Evolutionary conservation across 2,329 filamentous ascomycete species (phyloP), one percentile per base, ranked within the genome.

Genomic region (Hirsutella thompsonii): DNA sequence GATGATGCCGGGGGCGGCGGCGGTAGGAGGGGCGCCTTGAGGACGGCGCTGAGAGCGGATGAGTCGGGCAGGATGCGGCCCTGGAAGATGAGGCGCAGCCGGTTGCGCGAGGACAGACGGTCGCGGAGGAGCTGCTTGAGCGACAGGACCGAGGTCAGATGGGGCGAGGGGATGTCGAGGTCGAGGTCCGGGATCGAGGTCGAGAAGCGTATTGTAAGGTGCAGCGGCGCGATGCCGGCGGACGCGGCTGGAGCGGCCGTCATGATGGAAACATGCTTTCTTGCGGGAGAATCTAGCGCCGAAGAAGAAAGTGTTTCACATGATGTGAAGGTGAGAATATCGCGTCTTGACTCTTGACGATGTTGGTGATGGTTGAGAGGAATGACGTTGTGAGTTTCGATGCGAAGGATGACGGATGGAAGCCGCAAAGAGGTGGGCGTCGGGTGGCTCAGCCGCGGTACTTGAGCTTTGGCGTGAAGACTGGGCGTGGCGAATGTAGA

Each of bases 191-290:
- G 81, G 43, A 90, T 74, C 1, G 86, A 80, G 45, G 81, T 80
- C 40, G 87, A 87, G 73, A 98, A 96, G 60, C 90, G 88, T 58
- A 96, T 81, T 30, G 85, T 90, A 36, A 96, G 71, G 53, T 83
- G 79, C 42, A 94, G 70, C 28, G 70, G 70, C 18, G 60, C 26
- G 28, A 38, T 11, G 43, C 29, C 14, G 40, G 41, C 10, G 35
- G 33, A 43, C 23, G 14, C 34, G 47, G 39, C 14, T n/a, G 37
- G 20, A 20, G 6, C 9, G n/a, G 41, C n/a, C 34, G 44, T 46
- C 55, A 58, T 59, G 14, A 16, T 16, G 32, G n/a, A 14, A 18
- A n/a, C 32, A 34, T 33, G 32, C 23, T 26, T n/a, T n/a, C n/a
- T n/a, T n/a, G n/a, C n/a, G n/a, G n/a, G n/a, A n/a, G n/a, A n/a